These are phyloP conservation scores for Colletotrichum viniferum DNA, from an alignment of 2,329 filamentous ascomycete genomes.

Conservation along the genomic window DNA sequence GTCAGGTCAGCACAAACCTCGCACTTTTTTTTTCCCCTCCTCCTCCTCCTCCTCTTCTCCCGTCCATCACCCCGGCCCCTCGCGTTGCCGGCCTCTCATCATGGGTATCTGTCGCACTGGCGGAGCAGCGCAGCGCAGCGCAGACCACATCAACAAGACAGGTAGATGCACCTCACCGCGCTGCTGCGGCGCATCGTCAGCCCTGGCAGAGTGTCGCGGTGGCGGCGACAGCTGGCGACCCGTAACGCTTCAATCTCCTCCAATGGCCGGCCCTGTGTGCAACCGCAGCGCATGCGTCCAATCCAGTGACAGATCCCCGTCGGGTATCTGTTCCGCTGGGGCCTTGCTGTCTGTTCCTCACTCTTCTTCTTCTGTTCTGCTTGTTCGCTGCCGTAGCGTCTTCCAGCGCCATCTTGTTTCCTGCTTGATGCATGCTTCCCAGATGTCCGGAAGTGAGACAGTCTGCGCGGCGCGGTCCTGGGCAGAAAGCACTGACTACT, in stretches of 20 bases:
- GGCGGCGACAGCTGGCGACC: conserved; percentile 14
- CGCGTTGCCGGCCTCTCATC: not conserved
- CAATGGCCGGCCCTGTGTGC: conserved; percentile 9
- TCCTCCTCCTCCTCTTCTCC: not conserved
- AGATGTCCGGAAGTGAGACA: conserved; percentile 6
- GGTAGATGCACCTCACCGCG: not conserved
- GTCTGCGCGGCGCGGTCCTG: conserved; percentile 6
- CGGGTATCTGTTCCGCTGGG: not conserved
- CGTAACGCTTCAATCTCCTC: not conserved
- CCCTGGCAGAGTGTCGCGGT: not conserved
- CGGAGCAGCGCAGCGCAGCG: not conserved
- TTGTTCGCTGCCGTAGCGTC: not conserved
- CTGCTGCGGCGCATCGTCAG: not conserved
- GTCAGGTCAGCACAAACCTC: not conserved
- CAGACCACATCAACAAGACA: not conserved
- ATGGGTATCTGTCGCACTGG: not conserved
- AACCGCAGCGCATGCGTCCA: not conserved
- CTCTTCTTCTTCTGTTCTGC: not conserved
- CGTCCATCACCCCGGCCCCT: not conserved
- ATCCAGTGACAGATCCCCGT: not conserved
- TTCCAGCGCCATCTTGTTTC: not conserved
- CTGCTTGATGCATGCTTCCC: not conserved
- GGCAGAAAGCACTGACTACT: not conserved
- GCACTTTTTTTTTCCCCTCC: not conserved
- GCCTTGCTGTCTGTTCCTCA: not conserved